Percentiles rank a stretch among this genome's conserved stretches.
phyloP scores from a whole-genome alignment of 1,284 basidiomycete species.

The Sporisorium sorghi region DNA sequence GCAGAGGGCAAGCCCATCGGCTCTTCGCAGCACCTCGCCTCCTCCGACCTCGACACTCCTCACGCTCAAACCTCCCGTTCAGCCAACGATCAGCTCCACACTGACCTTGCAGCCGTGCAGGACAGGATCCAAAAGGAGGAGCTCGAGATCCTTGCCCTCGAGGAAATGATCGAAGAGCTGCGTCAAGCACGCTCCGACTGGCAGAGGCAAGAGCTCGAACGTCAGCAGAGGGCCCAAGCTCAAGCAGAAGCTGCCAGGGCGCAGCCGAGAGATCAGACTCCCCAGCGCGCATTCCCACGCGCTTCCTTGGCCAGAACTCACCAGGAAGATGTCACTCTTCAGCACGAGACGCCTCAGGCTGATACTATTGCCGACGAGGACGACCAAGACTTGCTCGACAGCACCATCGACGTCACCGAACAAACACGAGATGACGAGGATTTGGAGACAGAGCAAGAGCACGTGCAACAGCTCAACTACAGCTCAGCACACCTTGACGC shows the following conservation, averaged over 20 bases:
- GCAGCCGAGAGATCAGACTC: conserved; percentile 14
- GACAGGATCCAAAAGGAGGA: conserved; percentile 60
- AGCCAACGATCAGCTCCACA: conserved; percentile 15
- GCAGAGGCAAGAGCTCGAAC: conserved; percentile 35
- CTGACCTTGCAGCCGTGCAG: conserved; percentile 35
- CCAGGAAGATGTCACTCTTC: conserved; percentile 1
- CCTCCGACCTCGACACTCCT: conserved; percentile 1
- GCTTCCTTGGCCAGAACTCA: conserved; percentile 16
- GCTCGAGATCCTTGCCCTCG: conserved; percentile 67
- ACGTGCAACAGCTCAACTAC: conserved; percentile 14
- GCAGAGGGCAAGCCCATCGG: conserved; percentile 26
- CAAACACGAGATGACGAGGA: conserved; percentile 1
- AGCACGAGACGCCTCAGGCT: background rate
- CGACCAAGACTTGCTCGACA: conserved; percentile 20
- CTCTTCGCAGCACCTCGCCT: conserved; percentile 7
- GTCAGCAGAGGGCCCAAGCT: conserved; percentile 21
- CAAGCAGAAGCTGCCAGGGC: conserved; percentile 17
- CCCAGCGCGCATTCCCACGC: conserved; percentile 18
- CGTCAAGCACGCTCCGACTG: conserved; percentile 32
- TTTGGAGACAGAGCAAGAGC: conserved; percentile 9
- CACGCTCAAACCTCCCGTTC: conserved; percentile 5
- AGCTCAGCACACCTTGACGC: conserved; percentile 1
- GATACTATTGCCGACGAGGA: conserved; percentile 8
- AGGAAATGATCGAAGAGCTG: conserved; percentile 61
- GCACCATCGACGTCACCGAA: conserved; percentile 16